These are phyloP conservation scores for Fusarium subtropicale DNA, from an alignment of 2,329 filamentous ascomycete genomes.

Conservation along the genomic window DNA sequence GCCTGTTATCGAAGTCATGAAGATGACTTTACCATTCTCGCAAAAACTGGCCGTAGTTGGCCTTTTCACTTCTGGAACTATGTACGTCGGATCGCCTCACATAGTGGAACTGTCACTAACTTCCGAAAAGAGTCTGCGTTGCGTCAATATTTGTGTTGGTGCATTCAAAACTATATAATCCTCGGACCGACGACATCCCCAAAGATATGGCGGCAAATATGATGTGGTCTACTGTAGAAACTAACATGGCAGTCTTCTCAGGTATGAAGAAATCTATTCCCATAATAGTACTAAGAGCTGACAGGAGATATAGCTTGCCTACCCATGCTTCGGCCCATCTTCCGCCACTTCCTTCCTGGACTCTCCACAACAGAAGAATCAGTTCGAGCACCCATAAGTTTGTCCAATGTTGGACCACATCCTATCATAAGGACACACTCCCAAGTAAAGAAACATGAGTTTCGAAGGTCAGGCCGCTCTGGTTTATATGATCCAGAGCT, in stretches of 20 bases:
- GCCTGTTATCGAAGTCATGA: slow-evolving; percentile 30
- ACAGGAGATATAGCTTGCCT: slow-evolving; percentile 7
- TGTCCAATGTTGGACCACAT: not conserved
- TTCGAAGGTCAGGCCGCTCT: slow-evolving; percentile 6
- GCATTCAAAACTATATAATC: slow-evolving; percentile 22
- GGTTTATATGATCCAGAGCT: slow-evolving; percentile 2
- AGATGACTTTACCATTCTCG: slow-evolving; percentile 11
- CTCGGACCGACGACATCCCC: slow-evolving; percentile 26
- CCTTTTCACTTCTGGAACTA: slow-evolving; percentile 23
- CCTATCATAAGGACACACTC: not conserved
- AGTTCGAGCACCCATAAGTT: not conserved
- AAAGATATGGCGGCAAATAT: slow-evolving; percentile 30
- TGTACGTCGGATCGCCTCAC: not conserved
- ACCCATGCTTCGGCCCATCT: slow-evolving; percentile 23
- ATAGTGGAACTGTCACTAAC: fast-evolving
- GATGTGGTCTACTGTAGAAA: slow-evolving; percentile 37
- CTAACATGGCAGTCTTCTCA: slow-evolving; percentile 41
- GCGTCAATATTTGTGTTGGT: slow-evolving; percentile 35
- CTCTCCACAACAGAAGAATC: not conserved
- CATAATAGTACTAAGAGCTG: fast-evolving
- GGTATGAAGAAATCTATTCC: not conserved
- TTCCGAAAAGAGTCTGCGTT: slow-evolving; percentile 14
- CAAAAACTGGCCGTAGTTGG: slow-evolving; percentile 29
- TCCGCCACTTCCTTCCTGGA: slow-evolving; percentile 10
- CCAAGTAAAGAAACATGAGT: not conserved